Evolutionary conservation across 208 protist genomes (phyloP), one percentile per base, ranked within the genome.

Genomic region (Trichomonas tenax): DNA sequence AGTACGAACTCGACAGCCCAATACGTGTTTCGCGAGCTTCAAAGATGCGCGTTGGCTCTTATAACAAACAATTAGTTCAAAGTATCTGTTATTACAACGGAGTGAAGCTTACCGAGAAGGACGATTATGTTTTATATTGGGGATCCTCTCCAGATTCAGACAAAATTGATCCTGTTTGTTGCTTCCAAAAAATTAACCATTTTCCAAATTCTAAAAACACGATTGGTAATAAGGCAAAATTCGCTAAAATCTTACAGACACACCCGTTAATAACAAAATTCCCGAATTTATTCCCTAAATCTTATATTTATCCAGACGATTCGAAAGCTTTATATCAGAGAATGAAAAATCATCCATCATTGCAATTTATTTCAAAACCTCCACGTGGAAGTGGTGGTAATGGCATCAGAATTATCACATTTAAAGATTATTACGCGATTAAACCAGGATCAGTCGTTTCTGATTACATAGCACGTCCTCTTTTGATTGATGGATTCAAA

Each of bases 401-500:
- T 51, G 86, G 86, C 0, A 93, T 93, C n/a, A 93, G 46, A 51
- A 93, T 93, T 15, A 44, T 93, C 6, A 93, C 40, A 26, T 93
- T 51, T 36, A 51, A 48, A 38, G 86, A 93, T 93, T 93, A 48
- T 93, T 93, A 93, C 51, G 1, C 44, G 9, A 48, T 93, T 17
- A 41, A 48, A 21, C 40, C 0, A n/a, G 31, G 17, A 41, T 93
- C 40, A 38, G 96, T 96, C 49, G 96, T 97, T 34, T 96, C 96
- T 96, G 72, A 95, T 11, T 97, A 97, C 63, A 84, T 97, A 3
- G 3, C 23, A 34, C 84, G 97, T 10, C 97, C 97, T 41, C 58
- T 97, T 10, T 21, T 96, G 1, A 89, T 97, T 89, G 95, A 96
- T 95, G 95, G 96, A 15, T 89, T 96, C 82, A 97, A 97, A 96